Evolutionary conservation across 192 early-diverging fungal genomes (phyloP), one percentile per base, ranked within the genome.

Genomic region (Allomyces arbusculus): DNA sequence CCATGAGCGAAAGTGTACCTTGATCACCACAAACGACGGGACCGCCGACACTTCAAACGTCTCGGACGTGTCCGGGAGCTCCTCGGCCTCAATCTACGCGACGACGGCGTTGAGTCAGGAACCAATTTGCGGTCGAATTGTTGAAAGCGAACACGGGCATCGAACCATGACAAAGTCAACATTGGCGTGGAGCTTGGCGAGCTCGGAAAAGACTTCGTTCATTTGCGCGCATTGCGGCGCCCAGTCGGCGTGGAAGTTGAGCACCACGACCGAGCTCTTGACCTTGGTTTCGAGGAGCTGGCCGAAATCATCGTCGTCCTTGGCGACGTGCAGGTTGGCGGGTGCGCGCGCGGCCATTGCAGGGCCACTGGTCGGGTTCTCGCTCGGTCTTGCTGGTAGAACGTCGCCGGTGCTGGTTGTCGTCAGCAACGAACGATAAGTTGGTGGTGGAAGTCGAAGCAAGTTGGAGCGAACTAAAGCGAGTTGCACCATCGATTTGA

Each of bases 181-280:
- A 63, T 80, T 71, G 24, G 88, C 73, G 72, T 84, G 87, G 73
- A 92, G 91, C 58, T 73, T 72, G 11, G 88, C 85, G 28, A 95
- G 79, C 71, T 92, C 91, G 63, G 77, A 77, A 72, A 96, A 90
- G n/a, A 98, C 85, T 43, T 83, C 82, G 74, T 91, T 89, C 84
- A 98, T 92, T 75, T 95, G 91, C 69, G 79, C 74, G 77, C 92
- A 96, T 62, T 91, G 86, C 61, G 82, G 82, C 33, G 89, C 89
- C 90, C 90, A 98, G 19, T 73, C 66, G n/a, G 93, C 95, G 84
- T 86, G 91, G 74, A 98, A 96, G 78, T 91, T 89, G 63, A 94
- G 71, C 7, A 85, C 82, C 62, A 77, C 67, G 64, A 77, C 72
- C 10, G 76, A 71, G 65, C 72, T 70, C 24, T 71, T 71, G 26